Percentiles rank a stretch among this genome's conserved stretches.
Conservation (phyloP, 306 rosid genomes). For the Lathyrus tuberosus region DNA sequence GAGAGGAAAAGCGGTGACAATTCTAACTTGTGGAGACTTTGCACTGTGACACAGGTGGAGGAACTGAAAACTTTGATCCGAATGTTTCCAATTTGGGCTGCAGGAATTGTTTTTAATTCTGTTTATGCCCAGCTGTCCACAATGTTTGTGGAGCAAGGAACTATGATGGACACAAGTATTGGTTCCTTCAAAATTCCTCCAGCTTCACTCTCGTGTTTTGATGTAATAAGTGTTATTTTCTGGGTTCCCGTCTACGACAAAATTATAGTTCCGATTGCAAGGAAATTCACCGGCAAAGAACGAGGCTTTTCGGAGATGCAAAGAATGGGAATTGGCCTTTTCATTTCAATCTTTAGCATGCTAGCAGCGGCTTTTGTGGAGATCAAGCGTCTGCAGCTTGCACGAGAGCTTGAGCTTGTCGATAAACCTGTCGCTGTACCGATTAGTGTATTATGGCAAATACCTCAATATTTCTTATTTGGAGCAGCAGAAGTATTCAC, state of each 20-base stretch:
- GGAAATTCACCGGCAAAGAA: constrained; percentile 69
- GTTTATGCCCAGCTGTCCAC: constrained; percentile 95
- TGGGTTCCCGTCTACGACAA: constrained; percentile 86
- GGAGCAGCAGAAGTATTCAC: constrained; percentile 87
- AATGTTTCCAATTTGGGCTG: constrained; percentile 87
- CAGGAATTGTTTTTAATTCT: constrained; percentile 78
- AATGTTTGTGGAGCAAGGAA: constrained; percentile 89
- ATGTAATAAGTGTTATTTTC: constrained; percentile 69
- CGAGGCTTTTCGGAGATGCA: constrained; percentile 76
- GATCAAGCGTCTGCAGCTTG: constrained; percentile 66
- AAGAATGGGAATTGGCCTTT: constrained; percentile 76
- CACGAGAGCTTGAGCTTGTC: constrained; percentile 63
- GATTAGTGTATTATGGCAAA: constrained; percentile 71
- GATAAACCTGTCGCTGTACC: constrained; percentile 70
- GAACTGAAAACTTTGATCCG: constrained; percentile 79
- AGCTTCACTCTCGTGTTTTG: constrained; percentile 83
- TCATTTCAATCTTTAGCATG: constrained; percentile 52
- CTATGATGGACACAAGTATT: constrained; percentile 63
- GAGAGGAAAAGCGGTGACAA: constrained; percentile 58
- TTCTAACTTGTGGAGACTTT: constrained; percentile 76
- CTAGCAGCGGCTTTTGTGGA: constrained; percentile 41
- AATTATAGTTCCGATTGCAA: constrained; percentile 71
- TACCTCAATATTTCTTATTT: constrained; percentile 85
- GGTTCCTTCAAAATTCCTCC: constrained; percentile 56
- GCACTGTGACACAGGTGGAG: constrained; percentile 91